Conservation (phyloP, 495 filamentous ascomycete species). For the Xylaria longipes region DNA sequence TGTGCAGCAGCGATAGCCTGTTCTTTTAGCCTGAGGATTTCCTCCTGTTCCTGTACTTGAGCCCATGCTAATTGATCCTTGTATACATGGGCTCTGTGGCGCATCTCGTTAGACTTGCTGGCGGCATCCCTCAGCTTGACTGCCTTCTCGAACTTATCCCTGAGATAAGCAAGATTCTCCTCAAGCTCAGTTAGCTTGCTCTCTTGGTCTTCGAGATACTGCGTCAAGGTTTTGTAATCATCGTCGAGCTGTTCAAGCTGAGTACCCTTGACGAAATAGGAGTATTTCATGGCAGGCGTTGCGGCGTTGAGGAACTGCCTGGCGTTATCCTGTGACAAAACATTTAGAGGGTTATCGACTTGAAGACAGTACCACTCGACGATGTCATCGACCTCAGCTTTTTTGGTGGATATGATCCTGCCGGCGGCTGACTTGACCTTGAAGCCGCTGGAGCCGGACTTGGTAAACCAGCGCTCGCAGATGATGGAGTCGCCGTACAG, state of each 20-base stretch:
- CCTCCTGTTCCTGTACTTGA: conserved; percentile 62
- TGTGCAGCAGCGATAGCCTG: conserved; percentile 42
- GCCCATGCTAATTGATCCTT: conserved; percentile 72
- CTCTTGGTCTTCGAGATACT: conserved; percentile 55
- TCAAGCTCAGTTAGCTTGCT: conserved; percentile 54
- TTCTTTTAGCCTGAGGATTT: conserved; percentile 38
- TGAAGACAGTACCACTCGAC: conserved; percentile 92
- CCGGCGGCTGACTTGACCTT: conserved; percentile 79
- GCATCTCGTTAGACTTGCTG: conserved; percentile 51
- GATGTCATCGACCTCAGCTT: conserved; percentile 88
- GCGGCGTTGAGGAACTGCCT: conserved; percentile 91
- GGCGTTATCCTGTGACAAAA: conserved; percentile 95
- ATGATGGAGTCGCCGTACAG: conserved; percentile 85
- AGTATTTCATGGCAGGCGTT: conserved; percentile 84
- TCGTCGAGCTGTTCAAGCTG: conserved; percentile 91
- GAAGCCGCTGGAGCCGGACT: conserved; percentile 78
- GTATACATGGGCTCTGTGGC: conserved; percentile 62
- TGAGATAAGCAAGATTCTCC: conserved; percentile 68
- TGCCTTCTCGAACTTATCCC: conserved; percentile 47
- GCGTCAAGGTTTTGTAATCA: conserved; percentile 81
- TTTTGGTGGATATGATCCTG: conserved; percentile 80
- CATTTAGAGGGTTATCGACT: conserved; percentile 96
- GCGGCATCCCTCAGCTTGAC: conserved; percentile 47
- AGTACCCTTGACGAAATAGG: conserved; percentile 94
- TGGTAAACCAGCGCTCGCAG: conserved; percentile 87